These are phyloP conservation scores for Gillenia trifoliata DNA, from an alignment of 306 rosid genomes.

Conservation along the genomic window DNA sequence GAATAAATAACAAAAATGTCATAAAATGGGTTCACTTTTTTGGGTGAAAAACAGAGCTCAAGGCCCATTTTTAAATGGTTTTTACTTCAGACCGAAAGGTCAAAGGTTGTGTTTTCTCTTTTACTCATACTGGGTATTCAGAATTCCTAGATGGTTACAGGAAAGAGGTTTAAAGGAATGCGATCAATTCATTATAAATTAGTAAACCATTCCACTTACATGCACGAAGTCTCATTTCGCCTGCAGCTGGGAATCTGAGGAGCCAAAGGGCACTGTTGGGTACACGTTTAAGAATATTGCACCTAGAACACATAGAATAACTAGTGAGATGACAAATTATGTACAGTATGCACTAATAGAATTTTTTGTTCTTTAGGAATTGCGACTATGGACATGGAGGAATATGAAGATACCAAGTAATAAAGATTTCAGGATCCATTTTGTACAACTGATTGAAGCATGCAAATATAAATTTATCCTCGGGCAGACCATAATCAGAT, in stretches of 20 bases:
- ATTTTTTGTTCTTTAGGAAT: neutral
- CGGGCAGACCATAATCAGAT: conserved; percentile 85
- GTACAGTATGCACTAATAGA: neutral
- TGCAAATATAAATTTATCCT: conserved; percentile 86
- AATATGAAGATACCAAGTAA: conserved; percentile 54
- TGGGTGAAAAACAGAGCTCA: neutral
- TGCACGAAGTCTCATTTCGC: conserved; percentile 83
- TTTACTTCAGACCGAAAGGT: neutral
- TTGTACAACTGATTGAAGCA: conserved; percentile 97
- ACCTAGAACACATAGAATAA: conserved; percentile 45
- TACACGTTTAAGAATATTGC: conserved; percentile 92
- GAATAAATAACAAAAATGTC: conserved; percentile 9
- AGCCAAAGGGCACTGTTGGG: conserved; percentile 99
- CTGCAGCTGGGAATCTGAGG: conserved; percentile 95
- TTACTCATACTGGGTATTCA: neutral
- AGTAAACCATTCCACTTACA: conserved; percentile 43
- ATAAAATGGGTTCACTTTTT: neutral
- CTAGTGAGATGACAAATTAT: conserved; percentile 7
- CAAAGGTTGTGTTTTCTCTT: neutral
- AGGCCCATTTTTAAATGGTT: neutral
- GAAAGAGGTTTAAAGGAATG: neutral
- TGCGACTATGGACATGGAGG: conserved; percentile 4
- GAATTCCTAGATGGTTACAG: neutral
- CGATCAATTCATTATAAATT: too few species aligned
- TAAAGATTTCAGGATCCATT: conserved; percentile 97